Percentiles rank a stretch among this genome's conserved stretches.
These are phyloP conservation scores for Cyberlindnera lachancei DNA, from an alignment of 805 yeast genomes.

Conservation along the genomic window DNA sequence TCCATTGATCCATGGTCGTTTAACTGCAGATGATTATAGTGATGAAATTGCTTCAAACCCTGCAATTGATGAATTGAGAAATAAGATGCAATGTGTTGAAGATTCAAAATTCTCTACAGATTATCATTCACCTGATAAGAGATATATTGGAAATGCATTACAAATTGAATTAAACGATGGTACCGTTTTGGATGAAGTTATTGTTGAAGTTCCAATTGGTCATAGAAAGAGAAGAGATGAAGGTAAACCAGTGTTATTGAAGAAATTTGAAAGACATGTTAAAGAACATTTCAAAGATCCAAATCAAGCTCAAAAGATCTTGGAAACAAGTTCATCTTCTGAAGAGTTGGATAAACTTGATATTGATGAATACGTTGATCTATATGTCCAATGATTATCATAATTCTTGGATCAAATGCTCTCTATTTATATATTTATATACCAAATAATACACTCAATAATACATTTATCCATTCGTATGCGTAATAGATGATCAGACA, in stretches of 20 bases:
- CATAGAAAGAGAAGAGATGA: constrained; percentile 52
- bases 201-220: constrained; percentile 51
- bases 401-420: too few species aligned
- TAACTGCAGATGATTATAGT: constrained; percentile 51
- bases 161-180: constrained; percentile 47
- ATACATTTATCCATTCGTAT: too few species aligned
- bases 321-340: constrained; percentile 25
- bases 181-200: constrained; percentile 41
- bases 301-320: constrained; percentile 31
- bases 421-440: too few species aligned
- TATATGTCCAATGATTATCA: constrained; percentile 26
- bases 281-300: constrained; percentile 33
- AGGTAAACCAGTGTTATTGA: constrained; percentile 46
- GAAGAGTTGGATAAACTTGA: constrained; percentile 34
- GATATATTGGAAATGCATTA: constrained; percentile 51
- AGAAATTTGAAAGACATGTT: constrained; percentile 46
- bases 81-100: constrained; percentile 47
- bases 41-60: constrained; percentile 45
- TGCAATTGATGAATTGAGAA: constrained; percentile 43
- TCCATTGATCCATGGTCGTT: constrained; percentile 46
- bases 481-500: too few species aligned
- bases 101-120: constrained; percentile 41
- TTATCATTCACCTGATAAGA: constrained; percentile 49
- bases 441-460: too few species aligned
- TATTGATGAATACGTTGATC: constrained; percentile 40